Percentiles rank a stretch among this genome's conserved stretches.
Evolutionary conservation across 495 filamentous ascomycete species (phyloP).

Genomic region (Podospora pseudopauciseta): DNA sequence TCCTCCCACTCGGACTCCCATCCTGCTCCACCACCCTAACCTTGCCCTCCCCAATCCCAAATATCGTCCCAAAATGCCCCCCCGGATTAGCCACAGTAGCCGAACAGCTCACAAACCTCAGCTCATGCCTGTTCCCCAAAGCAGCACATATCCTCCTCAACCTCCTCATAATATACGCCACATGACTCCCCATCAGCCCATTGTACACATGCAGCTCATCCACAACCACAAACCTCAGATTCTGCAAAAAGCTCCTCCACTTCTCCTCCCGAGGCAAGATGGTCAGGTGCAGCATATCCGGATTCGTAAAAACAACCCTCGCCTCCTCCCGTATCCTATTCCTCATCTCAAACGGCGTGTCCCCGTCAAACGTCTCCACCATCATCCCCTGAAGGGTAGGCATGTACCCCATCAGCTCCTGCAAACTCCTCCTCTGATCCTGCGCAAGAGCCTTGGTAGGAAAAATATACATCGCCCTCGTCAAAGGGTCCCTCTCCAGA

Average conservation of each 20-base stretch:
- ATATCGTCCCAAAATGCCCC: conserved; percentile 88
- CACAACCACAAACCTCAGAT: conserved; percentile 85
- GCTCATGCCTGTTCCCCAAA: conserved; percentile 71
- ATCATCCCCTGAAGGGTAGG: conserved; percentile 66
- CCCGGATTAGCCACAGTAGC: conserved; percentile 94
- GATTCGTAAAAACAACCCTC: conserved; percentile 95
- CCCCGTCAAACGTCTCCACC: conserved; percentile 94
- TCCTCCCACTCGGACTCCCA: conserved; percentile 83
- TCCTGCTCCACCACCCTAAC: conserved; percentile 83
- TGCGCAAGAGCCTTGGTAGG: conserved; percentile 97
- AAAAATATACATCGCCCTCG: conserved; percentile 95
- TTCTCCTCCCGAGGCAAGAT: conserved; percentile 87
- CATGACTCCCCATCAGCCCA: conserved; percentile 88
- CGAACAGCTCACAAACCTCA: conserved; percentile 95
- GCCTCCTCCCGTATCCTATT: conserved; percentile 82
- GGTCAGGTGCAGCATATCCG: conserved; percentile 95
- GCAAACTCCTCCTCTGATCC: conserved; percentile 86
- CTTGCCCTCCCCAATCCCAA: conserved; percentile 74
- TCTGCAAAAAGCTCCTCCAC: conserved; percentile 86
- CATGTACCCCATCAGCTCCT: conserved; percentile 79
- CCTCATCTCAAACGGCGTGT: conserved; percentile 78
- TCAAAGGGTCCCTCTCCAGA: conserved; percentile 70
- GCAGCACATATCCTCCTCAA: conserved; percentile 86
- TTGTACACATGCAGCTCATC: conserved; percentile 96
- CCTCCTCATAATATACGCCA: conserved; percentile 91